Conservation (phyloP, 2,329 filamentous ascomycete species). For the Verticillium isaacii region DNA sequence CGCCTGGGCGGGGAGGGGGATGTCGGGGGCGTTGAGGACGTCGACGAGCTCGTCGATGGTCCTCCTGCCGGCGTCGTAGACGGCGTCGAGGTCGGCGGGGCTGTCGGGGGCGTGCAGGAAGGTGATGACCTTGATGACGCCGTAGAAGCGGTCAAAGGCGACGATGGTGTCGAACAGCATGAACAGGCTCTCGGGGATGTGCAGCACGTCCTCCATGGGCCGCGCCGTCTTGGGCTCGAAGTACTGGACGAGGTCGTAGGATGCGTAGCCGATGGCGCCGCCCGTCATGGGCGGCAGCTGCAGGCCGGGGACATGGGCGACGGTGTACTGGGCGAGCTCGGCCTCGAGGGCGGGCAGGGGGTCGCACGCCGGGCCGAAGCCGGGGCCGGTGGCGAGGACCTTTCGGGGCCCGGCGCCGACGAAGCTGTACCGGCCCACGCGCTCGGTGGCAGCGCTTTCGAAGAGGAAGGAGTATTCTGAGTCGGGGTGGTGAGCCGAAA, state of each 20-base stretch:
- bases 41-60: constrained; percentile 64
- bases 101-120: constrained; percentile 69
- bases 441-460: constrained; percentile 91
- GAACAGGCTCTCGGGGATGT: constrained; percentile 90
- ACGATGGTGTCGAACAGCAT: constrained; percentile 96
- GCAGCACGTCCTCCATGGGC: constrained; percentile 79
- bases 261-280: constrained; percentile 92
- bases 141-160: constrained; percentile 91
- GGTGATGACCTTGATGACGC: constrained; percentile 88
- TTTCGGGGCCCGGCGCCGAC: constrained; percentile 77
- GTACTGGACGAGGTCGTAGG: constrained; percentile 95
- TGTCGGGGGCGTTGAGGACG: constrained; percentile 68
- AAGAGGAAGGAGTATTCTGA: constrained; percentile 89
- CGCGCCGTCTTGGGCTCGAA: constrained; percentile 96
- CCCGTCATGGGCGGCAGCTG: constrained; percentile 82
- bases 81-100: constrained; percentile 52
- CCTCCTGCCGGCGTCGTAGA: constrained; percentile 64
- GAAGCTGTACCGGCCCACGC: constrained; percentile 92
- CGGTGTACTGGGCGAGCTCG: constrained; percentile 73
- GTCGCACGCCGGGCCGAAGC: constrained; percentile 78
- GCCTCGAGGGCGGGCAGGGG: constrained; percentile 78
- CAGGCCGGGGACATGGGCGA: constrained; percentile 78
- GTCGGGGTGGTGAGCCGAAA: constrained; percentile 64
- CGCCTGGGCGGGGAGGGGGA: constrained; percentile 70
- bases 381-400: constrained; percentile 80